Conservation (phyloP, 1,139 yeast species). For the Yamadazyma songkhlaensis region DNA sequence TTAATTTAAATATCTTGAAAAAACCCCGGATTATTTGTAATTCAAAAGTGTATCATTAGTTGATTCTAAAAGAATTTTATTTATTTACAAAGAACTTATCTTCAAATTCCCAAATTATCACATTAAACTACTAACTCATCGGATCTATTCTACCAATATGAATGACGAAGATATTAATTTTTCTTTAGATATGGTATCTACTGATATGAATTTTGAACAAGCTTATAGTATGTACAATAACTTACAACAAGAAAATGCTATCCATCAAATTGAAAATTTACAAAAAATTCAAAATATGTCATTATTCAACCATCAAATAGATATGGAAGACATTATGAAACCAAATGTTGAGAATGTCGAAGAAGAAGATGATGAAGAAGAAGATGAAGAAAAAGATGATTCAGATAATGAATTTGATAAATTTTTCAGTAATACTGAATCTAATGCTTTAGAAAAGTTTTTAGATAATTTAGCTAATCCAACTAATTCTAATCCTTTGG, state of each 20-base stretch:
- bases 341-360: slow-evolving; percentile 1
- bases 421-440: slow-evolving; percentile 44
- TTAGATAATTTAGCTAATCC: slow-evolving; percentile 44
- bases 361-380: slow-evolving; percentile 2
- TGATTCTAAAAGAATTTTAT: neutral
- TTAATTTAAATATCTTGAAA: too few species aligned
- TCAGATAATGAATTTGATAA: slow-evolving; percentile 38
- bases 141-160: neutral
- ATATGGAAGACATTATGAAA: neutral
- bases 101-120: too few species aligned
- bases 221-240: slow-evolving; percentile 42
- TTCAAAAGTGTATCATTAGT: too few species aligned
- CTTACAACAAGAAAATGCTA: slow-evolving; percentile 40
- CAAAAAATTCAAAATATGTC: slow-evolving; percentile 25
- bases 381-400: slow-evolving; percentile 15
- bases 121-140: too few species aligned
- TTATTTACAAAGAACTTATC: neutral
- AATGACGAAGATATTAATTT: slow-evolving; percentile 12
- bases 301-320: slow-evolving; percentile 1
- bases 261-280: slow-evolving; percentile 35
- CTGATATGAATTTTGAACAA: slow-evolving; percentile 49
- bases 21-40: too few species aligned
- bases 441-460: slow-evolving; percentile 43
- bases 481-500: slow-evolving; percentile 25
- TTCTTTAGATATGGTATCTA: slow-evolving; percentile 29